Base-by-base conservation (phyloP, 2,329 filamentous ascomycete species). In the Aspergillus glaucus region DNA sequence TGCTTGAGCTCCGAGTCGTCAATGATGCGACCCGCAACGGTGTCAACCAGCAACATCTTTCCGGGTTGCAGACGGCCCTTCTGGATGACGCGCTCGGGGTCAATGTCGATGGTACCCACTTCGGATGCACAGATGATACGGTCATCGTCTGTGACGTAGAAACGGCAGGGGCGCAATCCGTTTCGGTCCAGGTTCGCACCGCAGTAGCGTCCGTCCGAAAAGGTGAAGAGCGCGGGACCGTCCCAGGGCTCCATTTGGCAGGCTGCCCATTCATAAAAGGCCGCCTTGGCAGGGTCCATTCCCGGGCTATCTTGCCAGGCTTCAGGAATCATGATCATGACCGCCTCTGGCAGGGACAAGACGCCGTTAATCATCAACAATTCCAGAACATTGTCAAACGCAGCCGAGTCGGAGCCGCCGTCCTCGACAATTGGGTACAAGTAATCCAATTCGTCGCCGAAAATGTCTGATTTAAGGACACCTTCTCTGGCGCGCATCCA, bases 171-270 rank as follows among this genome's bases (percentile, higher is more conserved):
- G 60, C 92, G 84, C 46, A 97, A 81, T 73, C 92, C 92, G 65
- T 97, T 97, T 71, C 92, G 85, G 74, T 97, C 92, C 21, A 97
- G 79, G 69, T 96, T 97, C 58, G 92, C 92, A 79, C 92, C 92
- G 64, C 92, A 97, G 78, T 93, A 97, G 54, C 92, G 85, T 53
- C 92, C 92, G 68, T 97, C 92, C 24, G 92, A 89, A 72, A 97
- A 97, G 6, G 91, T 96, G 77, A 97, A 97, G 28, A 97, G 82
- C 48, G 92, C 92, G 30, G 92, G 92, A 15, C 92, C 92, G 71
- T 97, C 92, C 92, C 92, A 97, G 14, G 92, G 91, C 76, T 97
- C 92, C 92, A 97, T 97, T 78, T 95, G 87, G 71, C 92, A 97
- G 57, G 90, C 91, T 62, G 92, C 92, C 90, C 92, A 97, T 70